A percentile compares a stretch with the other conserved stretches of the same genome.
Conservation (phyloP, 768 basidiomycete genomes). For the Leucosporidium yakuticum region DNA sequence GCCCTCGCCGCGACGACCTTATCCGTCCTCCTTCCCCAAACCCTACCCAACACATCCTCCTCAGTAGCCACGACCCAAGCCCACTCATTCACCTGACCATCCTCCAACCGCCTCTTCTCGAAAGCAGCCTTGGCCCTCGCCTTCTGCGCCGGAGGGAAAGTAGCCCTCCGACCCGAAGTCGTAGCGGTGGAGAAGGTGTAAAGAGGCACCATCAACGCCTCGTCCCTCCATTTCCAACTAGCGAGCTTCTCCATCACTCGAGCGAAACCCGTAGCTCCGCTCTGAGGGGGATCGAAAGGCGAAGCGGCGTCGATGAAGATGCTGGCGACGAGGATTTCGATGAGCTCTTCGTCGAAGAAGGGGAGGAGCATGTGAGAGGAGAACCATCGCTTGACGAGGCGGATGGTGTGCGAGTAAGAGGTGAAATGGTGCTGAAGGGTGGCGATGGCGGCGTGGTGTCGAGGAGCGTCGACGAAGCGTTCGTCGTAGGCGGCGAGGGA, state of each 20-base stretch:
- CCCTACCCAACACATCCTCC: conserved; percentile 62
- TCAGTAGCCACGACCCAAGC: conserved; percentile 78
- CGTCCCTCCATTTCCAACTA: conserved; percentile 65
- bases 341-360: conserved; percentile 68
- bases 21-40: conserved; percentile 69
- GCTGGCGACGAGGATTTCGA: conserved; percentile 76
- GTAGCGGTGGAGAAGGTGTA: conserved; percentile 48
- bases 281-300: conserved; percentile 56
- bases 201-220: conserved; percentile 64
- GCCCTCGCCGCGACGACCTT: conserved; percentile 68
- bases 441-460: conserved; percentile 77
- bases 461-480: conserved; percentile 71
- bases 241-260: conserved; percentile 61
- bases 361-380: conserved; percentile 70
- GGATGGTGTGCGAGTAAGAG: conserved; percentile 75
- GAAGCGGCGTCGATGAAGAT: conserved; percentile 57
- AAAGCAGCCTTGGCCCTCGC: conserved; percentile 42
- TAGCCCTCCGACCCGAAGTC: conserved; percentile 34
- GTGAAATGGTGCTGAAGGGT: conserved; percentile 70
- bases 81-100: conserved; percentile 44
- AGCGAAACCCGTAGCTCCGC: conserved; percentile 61
- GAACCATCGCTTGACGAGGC: conserved; percentile 89
- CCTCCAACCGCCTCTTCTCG: conserved; percentile 41
- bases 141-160: conserved; percentile 41
- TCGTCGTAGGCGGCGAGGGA: conserved; percentile 50